A percentile compares a stretch with the other conserved stretches of the same genome.
phyloP scores from a whole-genome alignment of 164 flowering plant genomes.

The Amborella trichopoda region DNA sequence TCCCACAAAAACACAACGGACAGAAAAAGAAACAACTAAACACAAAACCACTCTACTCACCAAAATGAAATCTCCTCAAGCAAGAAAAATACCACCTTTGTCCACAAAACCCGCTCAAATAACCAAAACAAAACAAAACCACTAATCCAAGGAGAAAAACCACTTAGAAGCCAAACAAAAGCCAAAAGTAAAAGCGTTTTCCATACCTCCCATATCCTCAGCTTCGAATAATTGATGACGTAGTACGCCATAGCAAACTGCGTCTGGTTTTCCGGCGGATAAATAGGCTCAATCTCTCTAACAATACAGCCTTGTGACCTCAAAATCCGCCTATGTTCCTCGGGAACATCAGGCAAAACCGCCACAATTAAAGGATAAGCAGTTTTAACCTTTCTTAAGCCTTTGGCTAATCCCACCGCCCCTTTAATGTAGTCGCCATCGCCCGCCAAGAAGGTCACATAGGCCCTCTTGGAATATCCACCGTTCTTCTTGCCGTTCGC shows the following conservation, averaged over 20 bases:
- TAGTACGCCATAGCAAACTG: slow-evolving; percentile 14
- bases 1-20: too few relatives aligned
- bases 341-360: slow-evolving; percentile 15
- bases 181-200: too few relatives aligned
- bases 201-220: slow-evolving; percentile 17
- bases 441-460: slow-evolving; percentile 14
- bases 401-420: slow-evolving; percentile 15
- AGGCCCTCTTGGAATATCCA: slow-evolving; percentile 15
- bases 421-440: slow-evolving; percentile 16
- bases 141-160: too few relatives aligned
- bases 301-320: slow-evolving; percentile 13
- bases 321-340: slow-evolving; percentile 11
- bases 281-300: slow-evolving; percentile 13
- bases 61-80: too few relatives aligned
- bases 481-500: too few relatives aligned
- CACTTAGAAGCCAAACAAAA: too few relatives aligned
- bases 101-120: too few relatives aligned
- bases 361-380: slow-evolving; percentile 15
- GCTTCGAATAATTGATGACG: slow-evolving; percentile 19
- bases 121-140: too few relatives aligned
- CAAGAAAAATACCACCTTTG: too few relatives aligned
- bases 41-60: too few relatives aligned
- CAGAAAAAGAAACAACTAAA: too few relatives aligned
- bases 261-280: slow-evolving; percentile 13
- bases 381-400: slow-evolving; percentile 11